These are phyloP conservation scores for Anisodus tanguticus DNA, from an alignment of 257 asterid genomes.

Conservation along the genomic window DNA sequence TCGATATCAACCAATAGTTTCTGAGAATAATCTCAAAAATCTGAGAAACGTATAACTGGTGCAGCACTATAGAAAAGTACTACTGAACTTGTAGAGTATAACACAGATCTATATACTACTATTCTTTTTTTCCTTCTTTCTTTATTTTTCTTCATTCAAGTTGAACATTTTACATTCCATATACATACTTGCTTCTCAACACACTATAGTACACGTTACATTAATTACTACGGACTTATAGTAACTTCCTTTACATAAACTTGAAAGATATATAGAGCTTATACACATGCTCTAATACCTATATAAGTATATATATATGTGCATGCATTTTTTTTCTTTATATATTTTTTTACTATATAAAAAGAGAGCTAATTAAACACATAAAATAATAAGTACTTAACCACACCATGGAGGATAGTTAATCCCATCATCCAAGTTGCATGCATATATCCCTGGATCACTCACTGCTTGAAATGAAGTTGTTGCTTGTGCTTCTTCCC, in stretches of 20 bases:
- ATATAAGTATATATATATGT: background rate
- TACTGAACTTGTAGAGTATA: background rate
- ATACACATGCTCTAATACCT: conserved; percentile 9
- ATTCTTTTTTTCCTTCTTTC: background rate
- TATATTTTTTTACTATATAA: background rate
- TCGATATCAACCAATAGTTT: too few relatives aligned
- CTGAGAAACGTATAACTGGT: too few relatives aligned
- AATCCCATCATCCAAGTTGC: conserved; percentile 21
- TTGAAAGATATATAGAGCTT: background rate
- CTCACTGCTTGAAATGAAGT: conserved; percentile 27
- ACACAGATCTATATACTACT: background rate
- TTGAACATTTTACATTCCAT: background rate
- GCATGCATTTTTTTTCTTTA: background rate
- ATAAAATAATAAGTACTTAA: background rate
- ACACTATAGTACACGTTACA: conserved; percentile 16
- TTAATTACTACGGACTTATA: background rate
- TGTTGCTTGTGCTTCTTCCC: conserved; percentile 45
- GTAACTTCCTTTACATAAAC: conserved; percentile 5
- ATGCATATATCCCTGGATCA: conserved; percentile 21
- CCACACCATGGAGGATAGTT: conserved; percentile 25
- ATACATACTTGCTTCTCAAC: background rate
- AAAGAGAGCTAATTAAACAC: background rate
- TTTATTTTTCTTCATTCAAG: background rate
- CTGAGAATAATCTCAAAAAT: too few relatives aligned
- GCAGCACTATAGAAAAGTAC: background rate